A percentile compares a stretch with the other conserved stretches of the same genome.
phyloP scores from a whole-genome alignment of 176 grass and related monocot species.

The Rhipidocladum racemiflorum region DNA sequence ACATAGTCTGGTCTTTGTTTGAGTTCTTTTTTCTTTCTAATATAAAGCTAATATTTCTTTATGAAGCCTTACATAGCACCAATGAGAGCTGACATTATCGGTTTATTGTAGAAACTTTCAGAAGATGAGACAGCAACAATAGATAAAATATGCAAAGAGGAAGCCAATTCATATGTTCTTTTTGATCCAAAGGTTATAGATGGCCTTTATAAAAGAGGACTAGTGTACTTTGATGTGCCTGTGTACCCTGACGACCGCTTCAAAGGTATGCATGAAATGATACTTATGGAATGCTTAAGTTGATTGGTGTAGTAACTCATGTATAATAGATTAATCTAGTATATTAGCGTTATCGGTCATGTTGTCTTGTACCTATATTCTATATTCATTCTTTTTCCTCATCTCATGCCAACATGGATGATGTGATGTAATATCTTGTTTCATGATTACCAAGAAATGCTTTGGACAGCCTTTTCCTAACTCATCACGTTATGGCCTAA shows the following conservation, averaged over 20 bases:
- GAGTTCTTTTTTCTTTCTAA: constrained; percentile 5
- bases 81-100: constrained; percentile 26
- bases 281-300: background rate
- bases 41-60: constrained; percentile 30
- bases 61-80: constrained; percentile 3
- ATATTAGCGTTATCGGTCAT: background rate
- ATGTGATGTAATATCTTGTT: background rate
- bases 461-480: background rate
- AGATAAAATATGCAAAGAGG: constrained; percentile 97
- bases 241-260: constrained; percentile 88
- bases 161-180: constrained; percentile 90
- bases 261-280: constrained; percentile 62
- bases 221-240: constrained; percentile 89
- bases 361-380: constrained; percentile 25
- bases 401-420: background rate
- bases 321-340: constrained; percentile 1
- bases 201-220: constrained; percentile 69
- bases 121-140: constrained; percentile 95
- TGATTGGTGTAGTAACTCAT: background rate
- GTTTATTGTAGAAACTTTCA: constrained; percentile 75
- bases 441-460: background rate
- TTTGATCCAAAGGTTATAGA: constrained; percentile 86
- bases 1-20: background rate
- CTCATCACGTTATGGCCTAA: background rate
- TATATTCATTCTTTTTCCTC: constrained; percentile 7